These are phyloP conservation scores for Aspergillus cejpii DNA, from an alignment of 2,329 filamentous ascomycete species.

Conservation along the genomic window DNA sequence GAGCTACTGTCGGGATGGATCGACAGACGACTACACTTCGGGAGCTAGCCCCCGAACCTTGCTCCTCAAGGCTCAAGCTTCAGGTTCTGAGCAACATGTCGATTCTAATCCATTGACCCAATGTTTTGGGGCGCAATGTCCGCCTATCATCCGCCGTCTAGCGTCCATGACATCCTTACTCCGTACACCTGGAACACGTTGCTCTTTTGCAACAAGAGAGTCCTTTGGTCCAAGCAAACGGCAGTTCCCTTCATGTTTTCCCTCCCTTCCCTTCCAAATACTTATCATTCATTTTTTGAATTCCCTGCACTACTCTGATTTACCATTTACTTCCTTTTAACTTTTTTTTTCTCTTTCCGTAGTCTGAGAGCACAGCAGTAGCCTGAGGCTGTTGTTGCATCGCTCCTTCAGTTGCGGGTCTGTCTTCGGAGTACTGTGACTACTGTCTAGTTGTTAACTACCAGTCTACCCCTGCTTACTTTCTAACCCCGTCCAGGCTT, in stretches of 20 bases:
- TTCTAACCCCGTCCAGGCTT: constrained; percentile 11
- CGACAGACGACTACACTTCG: constrained; percentile 13
- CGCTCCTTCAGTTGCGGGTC: constrained; percentile 12
- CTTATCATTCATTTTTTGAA: constrained; percentile 4
- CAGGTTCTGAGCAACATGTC: constrained; percentile 12
- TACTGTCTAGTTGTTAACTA: too few species aligned
- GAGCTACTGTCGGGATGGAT: constrained; percentile 16
- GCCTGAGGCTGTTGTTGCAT: constrained; percentile 20
- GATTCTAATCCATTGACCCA: constrained; percentile 18
- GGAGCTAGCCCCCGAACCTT: constrained; percentile 16
- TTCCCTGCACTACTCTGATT: constrained; percentile 1
- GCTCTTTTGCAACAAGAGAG: constrained; percentile 5
- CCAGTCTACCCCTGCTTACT: constrained; percentile 12
- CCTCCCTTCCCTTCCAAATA: neutral
- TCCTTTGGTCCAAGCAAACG: neutral
- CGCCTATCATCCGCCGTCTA: constrained; percentile 15
- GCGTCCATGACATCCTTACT: constrained; percentile 9
- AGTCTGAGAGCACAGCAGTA: constrained; percentile 20
- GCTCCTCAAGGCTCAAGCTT: constrained; percentile 7
- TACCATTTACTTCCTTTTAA: constrained; percentile 1
- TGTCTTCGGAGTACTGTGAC: too few species aligned
- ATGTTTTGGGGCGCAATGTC: constrained; percentile 17
- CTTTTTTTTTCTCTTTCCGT: constrained; percentile 7
- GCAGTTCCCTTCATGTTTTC: neutral
- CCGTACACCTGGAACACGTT: constrained; percentile 12